Percentiles rank a stretch among this genome's conserved stretches.
phyloP scores from a whole-genome alignment of 139 green algal genomes.

The Coelastrella sp. region DNA sequence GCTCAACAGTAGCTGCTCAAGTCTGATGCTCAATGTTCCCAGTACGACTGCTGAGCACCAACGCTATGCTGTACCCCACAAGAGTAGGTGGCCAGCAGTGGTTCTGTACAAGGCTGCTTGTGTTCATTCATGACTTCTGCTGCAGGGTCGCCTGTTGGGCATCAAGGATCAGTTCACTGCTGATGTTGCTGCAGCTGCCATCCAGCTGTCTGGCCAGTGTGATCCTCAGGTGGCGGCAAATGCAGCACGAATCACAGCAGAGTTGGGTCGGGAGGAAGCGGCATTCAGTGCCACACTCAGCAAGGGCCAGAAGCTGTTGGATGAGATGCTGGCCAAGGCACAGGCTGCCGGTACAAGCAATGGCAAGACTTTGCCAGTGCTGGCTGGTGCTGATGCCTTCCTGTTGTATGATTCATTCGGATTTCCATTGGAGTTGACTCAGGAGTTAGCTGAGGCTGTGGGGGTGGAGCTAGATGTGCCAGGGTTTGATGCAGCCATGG shows the following conservation, averaged over 20 bases:
- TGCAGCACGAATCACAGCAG: slow-evolving; percentile 71
- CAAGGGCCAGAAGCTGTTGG: slow-evolving; percentile 83
- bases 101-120: too few relatives aligned
- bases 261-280: slow-evolving; percentile 84
- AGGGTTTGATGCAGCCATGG: slow-evolving; percentile 79
- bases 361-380: slow-evolving; percentile 2
- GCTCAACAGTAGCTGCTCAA: too few relatives aligned
- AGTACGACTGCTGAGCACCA: too few relatives aligned
- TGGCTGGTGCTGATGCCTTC: slow-evolving; percentile 84
- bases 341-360: background rate
- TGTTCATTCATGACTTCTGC: background rate
- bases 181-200: slow-evolving; percentile 76
- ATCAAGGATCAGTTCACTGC: slow-evolving; percentile 76
- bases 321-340: slow-evolving; percentile 67
- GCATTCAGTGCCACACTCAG: slow-evolving; percentile 82
- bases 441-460: slow-evolving; percentile 67
- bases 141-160: slow-evolving; percentile 72
- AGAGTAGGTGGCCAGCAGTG: too few relatives aligned
- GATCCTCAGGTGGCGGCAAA: slow-evolving; percentile 75
- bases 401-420: slow-evolving; percentile 92
- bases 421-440: slow-evolving; percentile 91
- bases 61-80: background rate
- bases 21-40: too few relatives aligned
- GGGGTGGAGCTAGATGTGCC: slow-evolving; percentile 70
- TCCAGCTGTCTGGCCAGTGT: slow-evolving; percentile 73